Evolutionary conservation across 352 stramenopile species (phyloP).

Genomic region (Pythium phragmiticola): DNA sequence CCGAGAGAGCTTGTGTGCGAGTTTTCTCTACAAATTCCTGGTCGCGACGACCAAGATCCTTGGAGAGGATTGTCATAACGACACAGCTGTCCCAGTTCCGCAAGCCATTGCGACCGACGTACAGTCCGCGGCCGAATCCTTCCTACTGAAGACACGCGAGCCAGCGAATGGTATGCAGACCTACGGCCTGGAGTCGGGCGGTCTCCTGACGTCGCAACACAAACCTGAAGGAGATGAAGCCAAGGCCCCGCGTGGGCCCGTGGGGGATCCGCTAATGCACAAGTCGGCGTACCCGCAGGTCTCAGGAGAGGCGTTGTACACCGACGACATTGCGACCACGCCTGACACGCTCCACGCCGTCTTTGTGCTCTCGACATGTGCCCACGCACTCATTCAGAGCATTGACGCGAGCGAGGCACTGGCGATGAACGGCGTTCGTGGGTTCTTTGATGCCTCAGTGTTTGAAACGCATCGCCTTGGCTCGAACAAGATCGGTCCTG

Average conservation of each 20-base stretch:
- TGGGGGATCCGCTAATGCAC: slow-evolving; percentile 92
- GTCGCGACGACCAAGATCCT: slow-evolving; percentile 65
- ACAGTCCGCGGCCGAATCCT: slow-evolving; percentile 54
- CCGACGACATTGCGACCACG: slow-evolving; percentile 91
- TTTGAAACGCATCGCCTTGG: slow-evolving; percentile 65
- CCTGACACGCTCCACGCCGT: slow-evolving; percentile 86
- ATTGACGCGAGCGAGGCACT: slow-evolving; percentile 87
- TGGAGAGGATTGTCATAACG: slow-evolving; percentile 34
- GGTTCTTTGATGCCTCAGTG: slow-evolving; percentile 78
- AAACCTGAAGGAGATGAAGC: slow-evolving; percentile 37
- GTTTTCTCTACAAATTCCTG: slow-evolving; percentile 96
- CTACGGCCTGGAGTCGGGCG: slow-evolving; percentile 60
- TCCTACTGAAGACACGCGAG: slow-evolving; percentile 54
- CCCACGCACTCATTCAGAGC: slow-evolving; percentile 76
- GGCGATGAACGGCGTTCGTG: slow-evolving; percentile 86
- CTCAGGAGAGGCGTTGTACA: slow-evolving; percentile 94
- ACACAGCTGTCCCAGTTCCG: slow-evolving; percentile 23
- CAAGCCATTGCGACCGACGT: slow-evolving; percentile 39
- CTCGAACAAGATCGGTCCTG: slow-evolving; percentile 75
- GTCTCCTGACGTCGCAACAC: slow-evolving; percentile 65
- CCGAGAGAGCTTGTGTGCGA: slow-evolving; percentile 91
- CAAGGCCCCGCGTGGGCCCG: slow-evolving; percentile 47
- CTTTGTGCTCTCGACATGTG: slow-evolving; percentile 89
- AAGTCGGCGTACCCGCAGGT: slow-evolving; percentile 93
- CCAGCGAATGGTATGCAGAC: slow-evolving; percentile 52